Percentiles rank a stretch among this genome's conserved stretches.
Conservation (phyloP, 495 filamentous ascomycete species). For the Staphylotrichum tortipilum region DNA sequence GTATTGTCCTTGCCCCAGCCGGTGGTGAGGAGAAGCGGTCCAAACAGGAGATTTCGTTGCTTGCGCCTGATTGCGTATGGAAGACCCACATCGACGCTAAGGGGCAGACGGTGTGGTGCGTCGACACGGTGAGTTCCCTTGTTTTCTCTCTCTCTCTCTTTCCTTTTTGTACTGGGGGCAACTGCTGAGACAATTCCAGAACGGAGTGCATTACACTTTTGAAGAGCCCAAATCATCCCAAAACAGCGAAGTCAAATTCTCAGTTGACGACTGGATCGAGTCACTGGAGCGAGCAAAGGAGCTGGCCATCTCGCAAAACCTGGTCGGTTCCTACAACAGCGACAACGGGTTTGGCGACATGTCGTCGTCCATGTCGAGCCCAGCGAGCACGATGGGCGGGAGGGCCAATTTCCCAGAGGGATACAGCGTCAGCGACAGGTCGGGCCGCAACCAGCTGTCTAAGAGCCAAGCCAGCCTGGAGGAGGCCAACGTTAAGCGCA, state of each 20-base stretch:
- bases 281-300: constrained; percentile 73
- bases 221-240: constrained; percentile 48
- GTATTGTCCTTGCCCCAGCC: constrained; percentile 83
- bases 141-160: background rate
- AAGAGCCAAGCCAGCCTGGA: constrained; percentile 49
- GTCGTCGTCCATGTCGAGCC: constrained; percentile 63
- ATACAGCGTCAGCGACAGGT: constrained; percentile 40
- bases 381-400: constrained; percentile 62
- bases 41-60: constrained; percentile 79
- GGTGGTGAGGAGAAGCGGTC: constrained; percentile 93
- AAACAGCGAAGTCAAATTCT: constrained; percentile 35
- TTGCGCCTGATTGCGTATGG: constrained; percentile 64
- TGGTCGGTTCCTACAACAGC: constrained; percentile 54
- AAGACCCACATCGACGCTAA: constrained; percentile 72
- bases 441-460: constrained; percentile 42
- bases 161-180: background rate
- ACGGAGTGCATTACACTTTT: constrained; percentile 84
- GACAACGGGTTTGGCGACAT: constrained; percentile 66
- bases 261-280: constrained; percentile 81
- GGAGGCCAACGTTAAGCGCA: constrained; percentile 49
- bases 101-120: constrained; percentile 76
- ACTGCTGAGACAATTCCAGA: constrained; percentile 37
- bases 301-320: constrained; percentile 62
- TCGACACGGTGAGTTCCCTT: constrained; percentile 72
- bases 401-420: constrained; percentile 28